Evolutionary conservation across 2,329 filamentous ascomycete genomes (phyloP).

Genomic region (Fusarium camptoceras): DNA sequence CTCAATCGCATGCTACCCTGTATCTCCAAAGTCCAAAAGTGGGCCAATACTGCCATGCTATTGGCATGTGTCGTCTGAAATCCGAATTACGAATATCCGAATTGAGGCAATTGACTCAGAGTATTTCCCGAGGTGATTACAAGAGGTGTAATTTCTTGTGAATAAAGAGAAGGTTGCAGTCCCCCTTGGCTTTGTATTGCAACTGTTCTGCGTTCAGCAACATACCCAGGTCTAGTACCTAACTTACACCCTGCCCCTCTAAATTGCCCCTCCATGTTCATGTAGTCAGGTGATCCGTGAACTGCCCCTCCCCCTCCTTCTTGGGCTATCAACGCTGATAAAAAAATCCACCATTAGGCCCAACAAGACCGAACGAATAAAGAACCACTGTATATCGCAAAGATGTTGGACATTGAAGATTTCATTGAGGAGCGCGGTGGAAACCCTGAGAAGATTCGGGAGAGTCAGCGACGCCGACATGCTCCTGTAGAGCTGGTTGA

Average conservation of each 20-base stretch:
- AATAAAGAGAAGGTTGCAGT: not conserved
- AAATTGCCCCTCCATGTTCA: slow-evolving; percentile 19
- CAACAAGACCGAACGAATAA: slow-evolving; percentile 29
- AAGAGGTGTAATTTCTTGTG: too few relatives aligned
- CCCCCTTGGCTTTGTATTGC: not conserved
- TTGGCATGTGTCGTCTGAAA: not conserved
- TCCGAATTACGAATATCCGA: not conserved
- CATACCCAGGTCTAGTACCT: too few relatives aligned
- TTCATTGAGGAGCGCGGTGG: slow-evolving; percentile 90
- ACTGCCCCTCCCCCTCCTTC: slow-evolving; percentile 47
- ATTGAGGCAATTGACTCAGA: not conserved
- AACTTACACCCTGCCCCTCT: not conserved
- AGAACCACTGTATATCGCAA: slow-evolving; percentile 41
- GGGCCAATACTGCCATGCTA: not conserved
- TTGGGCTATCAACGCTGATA: slow-evolving; percentile 38
- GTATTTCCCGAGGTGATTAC: not conserved
- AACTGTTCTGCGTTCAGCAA: not conserved
- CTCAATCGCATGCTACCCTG: not conserved
- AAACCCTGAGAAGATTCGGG: slow-evolving; percentile 89
- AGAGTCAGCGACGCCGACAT: slow-evolving; percentile 86
- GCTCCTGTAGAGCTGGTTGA: slow-evolving; percentile 88
- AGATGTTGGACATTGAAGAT: slow-evolving; percentile 81
- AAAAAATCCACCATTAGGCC: slow-evolving; percentile 41
- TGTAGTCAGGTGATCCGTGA: slow-evolving; percentile 44
- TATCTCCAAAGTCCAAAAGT: not conserved